Evolutionary conservation across 2,329 filamentous ascomycete genomes (phyloP).

Genomic region (Biscogniauxia sp.): DNA sequence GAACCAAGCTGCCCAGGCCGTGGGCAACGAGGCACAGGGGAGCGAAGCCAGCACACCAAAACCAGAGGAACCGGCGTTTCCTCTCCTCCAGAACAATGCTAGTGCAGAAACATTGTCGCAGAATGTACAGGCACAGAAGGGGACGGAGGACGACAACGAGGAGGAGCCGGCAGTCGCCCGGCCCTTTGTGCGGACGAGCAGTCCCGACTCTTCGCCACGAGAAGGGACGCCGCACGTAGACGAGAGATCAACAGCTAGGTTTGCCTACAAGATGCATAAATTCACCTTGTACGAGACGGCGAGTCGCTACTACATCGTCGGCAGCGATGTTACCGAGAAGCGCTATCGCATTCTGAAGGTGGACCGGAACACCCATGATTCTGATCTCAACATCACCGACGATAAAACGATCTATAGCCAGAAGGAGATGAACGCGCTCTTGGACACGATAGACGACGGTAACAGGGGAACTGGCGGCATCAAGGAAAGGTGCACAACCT

Average conservation of each 20-base stretch:
- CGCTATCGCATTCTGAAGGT: constrained; percentile 93
- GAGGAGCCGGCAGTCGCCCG: constrained; percentile 57
- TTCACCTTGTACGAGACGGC: constrained; percentile 98
- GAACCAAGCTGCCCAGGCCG: constrained; percentile 13
- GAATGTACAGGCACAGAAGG: constrained; percentile 28
- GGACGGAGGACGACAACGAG: constrained; percentile 51
- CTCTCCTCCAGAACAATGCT: constrained; percentile 42
- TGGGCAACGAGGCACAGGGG: constrained; percentile 6
- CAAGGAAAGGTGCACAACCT: constrained; percentile 84
- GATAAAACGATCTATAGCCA: constrained; percentile 94
- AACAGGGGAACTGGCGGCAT: constrained; percentile 89
- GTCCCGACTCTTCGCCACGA: constrained; percentile 42
- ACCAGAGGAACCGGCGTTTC: constrained; percentile 34
- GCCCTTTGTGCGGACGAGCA: constrained; percentile 56
- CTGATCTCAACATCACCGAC: constrained; percentile 79
- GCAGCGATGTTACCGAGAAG: constrained; percentile 84
- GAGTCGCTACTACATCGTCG: constrained; percentile 89
- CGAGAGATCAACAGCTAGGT: constrained; percentile 31
- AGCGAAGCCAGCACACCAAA: constrained; percentile 9
- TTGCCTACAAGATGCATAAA: constrained; percentile 77
- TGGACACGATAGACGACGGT: constrained; percentile 92
- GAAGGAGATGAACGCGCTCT: constrained; percentile 86
- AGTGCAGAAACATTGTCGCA: constrained; percentile 36
- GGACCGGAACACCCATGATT: constrained; percentile 78
- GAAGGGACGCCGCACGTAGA: constrained; percentile 26